Conservation (phyloP, 2,329 filamentous ascomycete species). For the Pseudogymnoascus sp. region DNA sequence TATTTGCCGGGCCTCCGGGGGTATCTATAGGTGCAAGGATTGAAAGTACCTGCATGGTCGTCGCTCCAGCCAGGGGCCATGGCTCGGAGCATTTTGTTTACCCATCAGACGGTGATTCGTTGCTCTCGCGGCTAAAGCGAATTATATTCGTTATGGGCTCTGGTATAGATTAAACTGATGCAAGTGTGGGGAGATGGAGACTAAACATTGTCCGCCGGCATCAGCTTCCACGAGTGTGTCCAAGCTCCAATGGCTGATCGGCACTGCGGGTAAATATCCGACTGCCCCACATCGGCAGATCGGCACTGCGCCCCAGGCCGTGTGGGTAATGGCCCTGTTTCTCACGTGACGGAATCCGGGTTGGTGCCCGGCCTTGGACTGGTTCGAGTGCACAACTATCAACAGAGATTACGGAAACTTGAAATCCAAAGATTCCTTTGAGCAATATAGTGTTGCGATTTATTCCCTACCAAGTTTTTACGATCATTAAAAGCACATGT, state of each 20-base stretch:
- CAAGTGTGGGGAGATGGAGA: neutral
- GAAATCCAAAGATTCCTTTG: neutral
- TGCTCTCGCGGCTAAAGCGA: neutral
- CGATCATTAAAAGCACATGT: neutral
- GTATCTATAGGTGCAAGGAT: slow-evolving; percentile 1
- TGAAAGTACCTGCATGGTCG: slow-evolving; percentile 1
- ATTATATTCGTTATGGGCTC: neutral
- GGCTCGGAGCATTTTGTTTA: neutral
- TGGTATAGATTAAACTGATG: neutral
- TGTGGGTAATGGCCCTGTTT: neutral
- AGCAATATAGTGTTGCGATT: neutral
- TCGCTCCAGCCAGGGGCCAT: neutral
- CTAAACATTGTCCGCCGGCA: neutral
- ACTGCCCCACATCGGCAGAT: neutral
- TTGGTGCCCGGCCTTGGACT: neutral
- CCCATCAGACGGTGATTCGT: slow-evolving; percentile 1
- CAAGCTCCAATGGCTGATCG: slow-evolving; percentile 2
- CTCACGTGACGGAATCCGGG: neutral
- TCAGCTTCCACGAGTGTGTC: neutral
- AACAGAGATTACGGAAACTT: neutral
- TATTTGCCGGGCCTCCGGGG: neutral
- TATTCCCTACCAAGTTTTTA: neutral
- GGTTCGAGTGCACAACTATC: no score
- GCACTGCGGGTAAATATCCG: slow-evolving; percentile 7
- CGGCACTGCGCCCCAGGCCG: neutral